A percentile compares a stretch with the other conserved stretches of the same genome.
Evolutionary conservation across 106 monocot species (phyloP).

Genomic region (Dendrobium huoshanense): DNA sequence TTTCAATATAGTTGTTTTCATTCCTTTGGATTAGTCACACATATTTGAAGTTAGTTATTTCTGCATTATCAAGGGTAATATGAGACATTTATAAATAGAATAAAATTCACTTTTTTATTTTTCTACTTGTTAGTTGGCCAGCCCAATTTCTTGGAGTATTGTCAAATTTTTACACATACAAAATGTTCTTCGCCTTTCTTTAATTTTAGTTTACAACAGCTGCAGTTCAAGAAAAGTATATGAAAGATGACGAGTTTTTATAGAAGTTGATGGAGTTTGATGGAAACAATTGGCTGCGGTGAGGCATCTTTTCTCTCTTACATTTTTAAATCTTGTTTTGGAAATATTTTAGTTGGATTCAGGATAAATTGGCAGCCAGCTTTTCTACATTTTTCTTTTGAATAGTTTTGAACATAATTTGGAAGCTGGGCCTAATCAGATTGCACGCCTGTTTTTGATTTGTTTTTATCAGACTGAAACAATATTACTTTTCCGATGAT

Average conservation of each 20-base stretch:
- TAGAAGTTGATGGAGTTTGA: background rate
- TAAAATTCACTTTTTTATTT: background rate
- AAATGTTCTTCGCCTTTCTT: background rate
- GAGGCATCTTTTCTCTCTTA: background rate
- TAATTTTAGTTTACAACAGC: constrained; percentile 36
- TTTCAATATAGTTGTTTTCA: background rate
- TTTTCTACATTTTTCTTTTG: background rate
- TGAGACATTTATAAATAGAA: background rate
- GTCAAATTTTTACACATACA: background rate
- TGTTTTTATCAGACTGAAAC: no score
- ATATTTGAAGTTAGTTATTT: no score
- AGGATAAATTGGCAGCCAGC: background rate
- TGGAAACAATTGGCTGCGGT: background rate
- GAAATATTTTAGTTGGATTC: background rate
- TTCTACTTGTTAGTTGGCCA: background rate
- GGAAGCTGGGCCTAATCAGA: background rate
- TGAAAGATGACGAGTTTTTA: constrained; percentile 45
- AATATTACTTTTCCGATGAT: no score
- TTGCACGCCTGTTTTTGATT: no score
- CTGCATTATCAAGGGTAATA: no score
- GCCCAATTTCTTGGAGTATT: background rate
- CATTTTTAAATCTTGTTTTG: background rate
- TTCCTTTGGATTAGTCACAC: background rate
- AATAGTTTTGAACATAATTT: background rate
- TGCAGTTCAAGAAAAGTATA: constrained; percentile 77